Conservation (phyloP, 2,329 filamentous ascomycete species). For the Colletotrichum karsti region DNA sequence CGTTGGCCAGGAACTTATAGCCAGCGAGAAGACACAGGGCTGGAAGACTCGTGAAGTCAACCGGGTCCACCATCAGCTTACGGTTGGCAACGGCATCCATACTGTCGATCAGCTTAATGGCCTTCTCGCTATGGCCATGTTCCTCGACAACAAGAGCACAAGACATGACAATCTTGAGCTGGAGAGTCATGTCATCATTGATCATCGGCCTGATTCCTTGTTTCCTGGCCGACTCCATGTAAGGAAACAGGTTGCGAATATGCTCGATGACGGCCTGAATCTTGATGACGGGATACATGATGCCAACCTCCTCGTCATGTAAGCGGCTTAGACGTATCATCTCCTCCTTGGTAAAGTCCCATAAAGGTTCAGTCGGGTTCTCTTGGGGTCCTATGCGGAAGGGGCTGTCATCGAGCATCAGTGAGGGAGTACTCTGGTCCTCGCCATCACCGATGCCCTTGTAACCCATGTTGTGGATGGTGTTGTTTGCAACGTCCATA, state of each 20-base stretch:
- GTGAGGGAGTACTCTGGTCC: conserved; percentile 59
- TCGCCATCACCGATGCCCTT: conserved; percentile 67
- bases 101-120: conserved; percentile 77
- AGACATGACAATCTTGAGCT: conserved; percentile 86
- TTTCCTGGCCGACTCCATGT: conserved; percentile 67
- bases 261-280: conserved; percentile 77
- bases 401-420: conserved; percentile 5
- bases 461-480: conserved; percentile 90
- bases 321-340: conserved; percentile 80
- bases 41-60: conserved; percentile 56
- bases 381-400: conserved; percentile 19
- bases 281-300: conserved; percentile 90
- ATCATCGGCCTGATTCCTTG: conserved; percentile 45
- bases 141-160: conserved; percentile 81
- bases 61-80: conserved; percentile 64
- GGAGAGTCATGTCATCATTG: conserved; percentile 65
- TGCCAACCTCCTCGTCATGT: conserved; percentile 89
- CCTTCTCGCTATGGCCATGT: conserved; percentile 80
- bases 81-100: conserved; percentile 77
- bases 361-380: conserved; percentile 73
- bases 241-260: conserved; percentile 73
- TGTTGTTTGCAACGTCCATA: conserved; percentile 86
- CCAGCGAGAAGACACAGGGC: conserved; percentile 62
- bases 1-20: conserved; percentile 86
- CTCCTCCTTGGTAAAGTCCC: conserved; percentile 80